These are phyloP conservation scores for Vachellia collinsii DNA, from an alignment of 306 rosid genomes.

Conservation along the genomic window DNA sequence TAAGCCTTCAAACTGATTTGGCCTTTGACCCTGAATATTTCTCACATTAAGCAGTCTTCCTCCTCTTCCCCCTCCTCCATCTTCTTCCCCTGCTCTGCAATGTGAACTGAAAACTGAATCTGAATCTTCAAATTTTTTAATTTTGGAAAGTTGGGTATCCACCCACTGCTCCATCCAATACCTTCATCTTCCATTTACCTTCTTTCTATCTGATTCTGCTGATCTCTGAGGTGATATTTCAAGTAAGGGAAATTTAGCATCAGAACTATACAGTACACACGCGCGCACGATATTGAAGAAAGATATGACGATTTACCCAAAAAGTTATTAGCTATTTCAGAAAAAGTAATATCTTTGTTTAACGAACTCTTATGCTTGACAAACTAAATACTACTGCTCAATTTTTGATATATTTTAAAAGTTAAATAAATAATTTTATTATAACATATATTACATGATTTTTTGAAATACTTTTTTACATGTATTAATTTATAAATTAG, in stretches of 20 bases:
- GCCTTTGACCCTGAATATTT: constrained; percentile 39
- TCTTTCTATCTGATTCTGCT: constrained; percentile 79
- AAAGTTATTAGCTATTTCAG: background rate
- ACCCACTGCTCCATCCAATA: constrained; percentile 98
- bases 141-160: constrained; percentile 83
- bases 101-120: constrained; percentile 61
- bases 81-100: constrained; percentile 46
- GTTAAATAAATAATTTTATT: no score
- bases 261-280: background rate
- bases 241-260: background rate
- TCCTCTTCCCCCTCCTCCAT: constrained; percentile 46
- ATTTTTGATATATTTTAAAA: no score
- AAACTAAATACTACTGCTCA: no score
- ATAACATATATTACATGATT: no score
- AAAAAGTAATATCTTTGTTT: background rate
- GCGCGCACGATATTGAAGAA: background rate
- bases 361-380: no score
- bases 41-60: constrained; percentile 49
- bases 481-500: no score
- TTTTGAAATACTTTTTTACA: no score
- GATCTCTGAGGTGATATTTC: constrained; percentile 62
- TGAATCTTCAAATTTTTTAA: constrained; percentile 88
- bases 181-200: constrained; percentile 88
- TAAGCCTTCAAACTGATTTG: constrained; percentile 47
- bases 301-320: background rate